Percentiles rank a stretch among this genome's conserved stretches.
Conservation (phyloP, 345 rosid genomes). For the Psidium friedrichsthalianum region DNA sequence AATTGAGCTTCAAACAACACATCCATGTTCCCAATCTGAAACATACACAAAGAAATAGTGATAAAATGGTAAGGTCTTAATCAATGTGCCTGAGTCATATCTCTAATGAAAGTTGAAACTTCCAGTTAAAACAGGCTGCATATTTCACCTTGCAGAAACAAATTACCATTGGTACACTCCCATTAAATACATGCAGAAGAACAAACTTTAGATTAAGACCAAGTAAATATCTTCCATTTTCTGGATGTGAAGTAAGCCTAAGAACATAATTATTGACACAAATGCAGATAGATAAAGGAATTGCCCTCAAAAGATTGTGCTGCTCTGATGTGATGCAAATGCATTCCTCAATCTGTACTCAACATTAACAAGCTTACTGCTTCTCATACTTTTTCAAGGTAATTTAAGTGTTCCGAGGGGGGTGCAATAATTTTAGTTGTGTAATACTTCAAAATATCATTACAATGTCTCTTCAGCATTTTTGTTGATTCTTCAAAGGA, state of each 20-base stretch:
- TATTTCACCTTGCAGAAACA: background rate
- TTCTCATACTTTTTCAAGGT: background rate
- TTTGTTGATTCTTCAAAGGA: background rate
- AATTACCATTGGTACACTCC: background rate
- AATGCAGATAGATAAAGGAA: background rate
- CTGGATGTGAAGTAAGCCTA: background rate
- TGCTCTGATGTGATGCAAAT: background rate
- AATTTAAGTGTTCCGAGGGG: background rate
- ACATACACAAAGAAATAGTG: background rate
- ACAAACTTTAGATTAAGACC: background rate
- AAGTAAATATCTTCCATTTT: background rate
- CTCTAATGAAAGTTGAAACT: background rate
- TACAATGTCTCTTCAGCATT: background rate
- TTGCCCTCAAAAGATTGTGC: background rate
- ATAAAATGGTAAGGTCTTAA: background rate
- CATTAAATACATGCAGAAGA: background rate
- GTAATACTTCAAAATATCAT: background rate
- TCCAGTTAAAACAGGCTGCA: background rate
- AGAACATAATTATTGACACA: background rate
- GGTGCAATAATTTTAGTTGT: background rate
- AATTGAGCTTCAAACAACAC: constrained; percentile 90
- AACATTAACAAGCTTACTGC: background rate
- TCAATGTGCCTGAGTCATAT: background rate
- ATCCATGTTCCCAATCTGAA: constrained; percentile 91
- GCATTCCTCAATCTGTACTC: background rate